Percentiles rank a stretch among this genome's conserved stretches.
Conservation (phyloP, 139 green algal species). For the Pleodorina starrii region DNA sequence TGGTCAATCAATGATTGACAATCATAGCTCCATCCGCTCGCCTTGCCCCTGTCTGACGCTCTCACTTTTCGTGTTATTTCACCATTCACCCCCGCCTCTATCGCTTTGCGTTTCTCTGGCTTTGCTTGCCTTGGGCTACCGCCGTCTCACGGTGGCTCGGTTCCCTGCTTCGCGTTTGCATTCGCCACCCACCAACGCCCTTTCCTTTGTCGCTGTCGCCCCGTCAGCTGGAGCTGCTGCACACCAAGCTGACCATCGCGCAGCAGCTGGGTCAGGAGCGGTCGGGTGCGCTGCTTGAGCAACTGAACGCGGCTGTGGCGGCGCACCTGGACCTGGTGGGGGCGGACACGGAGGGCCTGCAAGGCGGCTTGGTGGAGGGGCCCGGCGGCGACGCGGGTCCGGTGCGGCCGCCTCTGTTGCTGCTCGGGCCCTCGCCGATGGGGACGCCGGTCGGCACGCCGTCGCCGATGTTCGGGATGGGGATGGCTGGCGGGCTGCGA, state of each 20-base stretch:
- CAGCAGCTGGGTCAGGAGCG: conserved; percentile 33
- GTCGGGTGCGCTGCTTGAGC: background rate
- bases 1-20: no score
- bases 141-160: no score
- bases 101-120: no score
- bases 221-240: conserved; percentile 37
- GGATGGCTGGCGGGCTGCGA: background rate
- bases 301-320: background rate
- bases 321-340: conserved; percentile 17
- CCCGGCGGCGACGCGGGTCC: background rate
- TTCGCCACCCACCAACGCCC: no score
- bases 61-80: no score
- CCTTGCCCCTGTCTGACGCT: no score
- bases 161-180: no score
- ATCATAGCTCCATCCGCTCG: no score
- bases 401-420: background rate
- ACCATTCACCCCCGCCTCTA: no score
- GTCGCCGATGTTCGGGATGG: background rate
- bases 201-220: background rate
- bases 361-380: background rate
- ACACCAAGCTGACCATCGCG: conserved; percentile 31
- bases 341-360: conserved; percentile 30
- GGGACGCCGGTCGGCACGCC: background rate
- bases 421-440: background rate
- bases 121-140: no score